A percentile compares a stretch with the other conserved stretches of the same genome.
Conservation (phyloP, 2,329 filamentous ascomycete species). For the Cordyceps javanica region DNA sequence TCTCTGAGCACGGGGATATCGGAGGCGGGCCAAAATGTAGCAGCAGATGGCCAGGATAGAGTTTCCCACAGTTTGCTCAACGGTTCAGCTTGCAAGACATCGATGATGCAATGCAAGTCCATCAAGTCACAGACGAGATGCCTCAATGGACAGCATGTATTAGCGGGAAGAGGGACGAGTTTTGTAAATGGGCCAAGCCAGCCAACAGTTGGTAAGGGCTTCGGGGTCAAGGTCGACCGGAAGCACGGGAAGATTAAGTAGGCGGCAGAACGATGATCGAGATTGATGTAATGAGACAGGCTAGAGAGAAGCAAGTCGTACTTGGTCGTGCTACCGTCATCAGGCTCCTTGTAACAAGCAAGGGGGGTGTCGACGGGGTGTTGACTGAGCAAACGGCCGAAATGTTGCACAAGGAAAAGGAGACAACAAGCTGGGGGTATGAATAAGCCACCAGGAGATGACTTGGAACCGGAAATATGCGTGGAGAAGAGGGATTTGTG, state of each 20-base stretch:
- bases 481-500: background rate
- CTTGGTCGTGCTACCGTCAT: background rate
- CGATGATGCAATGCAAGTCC: background rate
- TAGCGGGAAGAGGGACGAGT: background rate
- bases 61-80: background rate
- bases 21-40: background rate
- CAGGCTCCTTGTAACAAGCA: background rate
- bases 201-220: background rate
- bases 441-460: background rate
- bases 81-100: background rate
- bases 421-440: background rate
- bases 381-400: background rate
- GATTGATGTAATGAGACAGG: background rate
- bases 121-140: background rate
- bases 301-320: background rate
- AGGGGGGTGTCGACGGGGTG: background rate
- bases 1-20: background rate
- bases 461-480: background rate
- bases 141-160: conserved; percentile 2
- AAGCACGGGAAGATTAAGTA: background rate
- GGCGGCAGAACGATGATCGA: background rate
- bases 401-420: background rate
- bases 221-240: background rate
- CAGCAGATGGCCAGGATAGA: background rate
- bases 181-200: background rate